Conservation (phyloP, 495 filamentous ascomycete species). For the Oidiodendron maius region DNA sequence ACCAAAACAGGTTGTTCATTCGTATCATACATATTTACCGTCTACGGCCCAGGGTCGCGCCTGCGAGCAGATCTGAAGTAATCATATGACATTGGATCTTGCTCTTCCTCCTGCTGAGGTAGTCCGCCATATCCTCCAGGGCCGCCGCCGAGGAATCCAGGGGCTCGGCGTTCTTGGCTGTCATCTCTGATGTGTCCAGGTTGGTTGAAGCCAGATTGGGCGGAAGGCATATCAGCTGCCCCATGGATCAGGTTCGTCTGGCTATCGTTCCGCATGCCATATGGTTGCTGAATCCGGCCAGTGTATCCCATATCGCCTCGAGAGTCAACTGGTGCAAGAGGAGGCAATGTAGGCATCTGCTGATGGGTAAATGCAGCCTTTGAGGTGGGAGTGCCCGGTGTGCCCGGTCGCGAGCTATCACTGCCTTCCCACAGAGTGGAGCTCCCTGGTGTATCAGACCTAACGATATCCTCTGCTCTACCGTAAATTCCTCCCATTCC, state of each 20-base stretch:
- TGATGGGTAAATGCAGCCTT: slow-evolving; percentile 6
- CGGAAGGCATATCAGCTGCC: slow-evolving; percentile 22
- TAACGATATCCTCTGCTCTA: slow-evolving; percentile 54
- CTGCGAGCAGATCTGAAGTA: slow-evolving; percentile 20
- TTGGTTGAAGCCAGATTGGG: slow-evolving; percentile 6
- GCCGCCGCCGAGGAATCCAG: slow-evolving; percentile 39
- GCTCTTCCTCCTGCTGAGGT: slow-evolving; percentile 32
- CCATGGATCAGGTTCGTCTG: slow-evolving; percentile 32
- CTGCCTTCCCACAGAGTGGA: slow-evolving; percentile 27
- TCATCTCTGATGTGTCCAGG: slow-evolving; percentile 3
- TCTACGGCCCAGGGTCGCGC: background rate
- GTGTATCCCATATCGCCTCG: slow-evolving; percentile 6
- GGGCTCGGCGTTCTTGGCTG: slow-evolving; percentile 24
- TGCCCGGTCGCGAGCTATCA: slow-evolving; percentile 15
- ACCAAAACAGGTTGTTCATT: background rate
- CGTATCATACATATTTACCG: background rate
- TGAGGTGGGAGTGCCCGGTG: slow-evolving; percentile 5
- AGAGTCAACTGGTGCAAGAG: slow-evolving; percentile 8
- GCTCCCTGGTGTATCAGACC: slow-evolving; percentile 61
- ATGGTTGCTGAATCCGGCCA: slow-evolving; percentile 5
- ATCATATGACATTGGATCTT: slow-evolving; percentile 21
- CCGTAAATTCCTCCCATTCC: slow-evolving; percentile 72
- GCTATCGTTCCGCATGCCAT: slow-evolving; percentile 19
- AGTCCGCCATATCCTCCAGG: slow-evolving; percentile 46
- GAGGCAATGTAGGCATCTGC: background rate